Conservation (phyloP, 495 filamentous ascomycete species). For the Penicillium longicatenatum region DNA sequence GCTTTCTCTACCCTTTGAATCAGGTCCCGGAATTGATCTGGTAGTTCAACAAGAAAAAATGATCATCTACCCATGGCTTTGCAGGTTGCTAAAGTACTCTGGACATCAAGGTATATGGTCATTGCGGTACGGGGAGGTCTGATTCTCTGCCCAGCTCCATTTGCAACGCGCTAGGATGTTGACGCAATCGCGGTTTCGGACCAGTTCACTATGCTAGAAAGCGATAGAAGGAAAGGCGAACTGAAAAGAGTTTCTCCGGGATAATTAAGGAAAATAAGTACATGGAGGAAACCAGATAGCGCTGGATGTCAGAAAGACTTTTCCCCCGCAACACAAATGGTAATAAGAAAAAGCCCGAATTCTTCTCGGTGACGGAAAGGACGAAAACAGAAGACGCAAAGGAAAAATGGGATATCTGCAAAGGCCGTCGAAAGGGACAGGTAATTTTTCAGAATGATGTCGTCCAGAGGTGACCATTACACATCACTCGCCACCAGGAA, state of each 20-base stretch:
- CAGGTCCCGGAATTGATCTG: not conserved
- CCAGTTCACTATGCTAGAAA: no score
- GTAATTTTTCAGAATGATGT: constrained; percentile 22
- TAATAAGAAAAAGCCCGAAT: constrained; percentile 29
- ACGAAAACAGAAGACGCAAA: constrained; percentile 32
- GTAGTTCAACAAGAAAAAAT: no score
- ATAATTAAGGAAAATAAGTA: constrained; percentile 48
- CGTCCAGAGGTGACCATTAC: constrained; percentile 2
- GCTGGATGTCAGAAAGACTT: constrained; percentile 36
- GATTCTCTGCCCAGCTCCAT: not conserved
- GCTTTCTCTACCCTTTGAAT: not conserved
- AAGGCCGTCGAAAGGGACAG: constrained; percentile 40
- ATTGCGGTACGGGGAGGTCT: not conserved
- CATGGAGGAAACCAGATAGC: constrained; percentile 38
- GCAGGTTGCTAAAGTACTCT: no score
- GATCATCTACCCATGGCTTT: no score
- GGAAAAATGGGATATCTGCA: constrained; percentile 51
- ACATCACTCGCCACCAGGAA: constrained; percentile 21
- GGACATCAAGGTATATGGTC: not conserved
- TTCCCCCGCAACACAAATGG: constrained; percentile 31
- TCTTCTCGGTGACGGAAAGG: constrained; percentile 21
- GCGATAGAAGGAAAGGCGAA: not conserved
- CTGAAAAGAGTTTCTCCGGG: constrained; percentile 29
- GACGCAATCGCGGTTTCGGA: not conserved
- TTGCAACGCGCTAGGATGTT: constrained; percentile 43